Evolutionary conservation across 345 rosid genomes (phyloP), one percentile per base, ranked within the genome.

Genomic region (Lepidium sativum): DNA sequence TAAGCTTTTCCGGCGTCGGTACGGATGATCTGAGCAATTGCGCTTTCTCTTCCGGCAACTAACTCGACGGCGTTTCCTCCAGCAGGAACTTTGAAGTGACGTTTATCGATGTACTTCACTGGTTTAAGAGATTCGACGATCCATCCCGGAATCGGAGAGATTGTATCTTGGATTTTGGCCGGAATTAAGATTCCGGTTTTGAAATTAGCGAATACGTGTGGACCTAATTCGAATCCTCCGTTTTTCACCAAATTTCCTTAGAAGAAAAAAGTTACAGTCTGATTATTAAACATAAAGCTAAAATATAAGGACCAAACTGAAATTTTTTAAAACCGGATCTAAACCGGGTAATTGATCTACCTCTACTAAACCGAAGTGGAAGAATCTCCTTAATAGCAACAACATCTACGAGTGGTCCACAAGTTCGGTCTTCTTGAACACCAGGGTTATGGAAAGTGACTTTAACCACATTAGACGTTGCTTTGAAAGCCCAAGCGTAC

Each of bases 91-190:
- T 39, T 67, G 79, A 86, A 92, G 51, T 92, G 98, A 20, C 78
- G 80, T 1, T 14, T 54, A 73, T 86, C 89, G 1, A 86, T 71
- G 78, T 78, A 85, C 60, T 89, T 92, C 10, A 92, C 87, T 0
- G 96, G 92, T 61, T 84, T 86, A 8, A 89, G 77, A 6, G 98
- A 92, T 58, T 89, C 98, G 4, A 92, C 38, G 52, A 92, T 89
- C 98, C 96, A 92, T 0, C 95, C 95, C 0, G 89, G 96, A 18
- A 92, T 86, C 0, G 98, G 95, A 4, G 98, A 92, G 45, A 82
- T 79, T 0, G 32, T 9, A 74, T 86, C 90, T 31, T 43, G 59
- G 7, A 59, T 59, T 52, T 49, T 78, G 0, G 96, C 71, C n/a
- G 92, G 98, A 34, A 88, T 71, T 53, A 92, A 82, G 52, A 88